Base-by-base conservation (phyloP, 2,329 filamentous ascomycete genomes). In the Rhinocladiella mackenziei region DNA sequence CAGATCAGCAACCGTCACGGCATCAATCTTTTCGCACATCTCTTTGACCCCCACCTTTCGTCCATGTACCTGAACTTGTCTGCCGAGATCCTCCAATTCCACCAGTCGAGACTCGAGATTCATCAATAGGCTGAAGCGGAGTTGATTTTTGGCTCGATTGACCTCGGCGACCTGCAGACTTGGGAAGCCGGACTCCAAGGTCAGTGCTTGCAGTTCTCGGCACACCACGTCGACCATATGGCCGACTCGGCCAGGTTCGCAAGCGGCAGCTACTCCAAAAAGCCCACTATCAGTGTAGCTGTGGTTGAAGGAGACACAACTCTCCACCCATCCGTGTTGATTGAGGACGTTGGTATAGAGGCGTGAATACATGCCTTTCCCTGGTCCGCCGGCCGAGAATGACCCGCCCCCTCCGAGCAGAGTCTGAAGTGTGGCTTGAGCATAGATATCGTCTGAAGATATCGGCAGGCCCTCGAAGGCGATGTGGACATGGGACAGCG, bases 321-420 rank as follows among this genome's bases (percentile, higher is more conserved):
- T 89, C 70, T 98, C 92, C 18, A 98, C 88, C 91, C 91, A 98
- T 57, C 86, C 88, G 69, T 95, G 83, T 69, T 97, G 89, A 72
- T 98, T 98, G 39, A 98, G 78, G 0, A 97, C 91, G 64, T 96
- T 95, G 53, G 89, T 97, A 74, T 96, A 98, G 6, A 98, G 79
- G 9, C 92, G 84, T 26, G 87, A 94, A 74, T 97, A 97, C 92
- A 98, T 98, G 65, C 92, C 92, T 73, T 98, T 98, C 40, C 92
- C 92, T 3, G 92, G 92, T 0, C 92, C 92, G 58, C 92, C 92
- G 41, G 92, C 92, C 11, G 87, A 94, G 72, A 98, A 98, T 43
- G 89, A 96, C 17, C 92, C 92, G 36, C 92, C 92, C 35, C 92
- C 92, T 45, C 92, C 92, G 23, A 98, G 86, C 7, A 98, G 83